Conservation (phyloP, 345 rosid genomes). For the Melaleuca quinquenervia region DNA sequence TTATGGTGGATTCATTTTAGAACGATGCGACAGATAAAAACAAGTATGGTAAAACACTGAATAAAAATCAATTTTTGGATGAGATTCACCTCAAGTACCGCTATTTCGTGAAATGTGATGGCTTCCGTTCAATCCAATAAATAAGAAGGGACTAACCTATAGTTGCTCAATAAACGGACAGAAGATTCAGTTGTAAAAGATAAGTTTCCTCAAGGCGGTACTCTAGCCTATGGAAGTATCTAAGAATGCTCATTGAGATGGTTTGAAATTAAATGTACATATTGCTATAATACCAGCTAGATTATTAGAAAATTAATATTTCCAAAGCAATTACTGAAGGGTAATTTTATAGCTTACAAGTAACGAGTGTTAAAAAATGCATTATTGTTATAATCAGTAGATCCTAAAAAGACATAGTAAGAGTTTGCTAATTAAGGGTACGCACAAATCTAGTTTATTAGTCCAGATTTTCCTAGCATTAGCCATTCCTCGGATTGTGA, state of each 20-base stretch:
- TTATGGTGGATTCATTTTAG: neutral
- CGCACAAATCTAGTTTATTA: neutral
- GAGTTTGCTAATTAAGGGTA: neutral
- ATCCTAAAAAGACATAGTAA: neutral
- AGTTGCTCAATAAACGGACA: neutral
- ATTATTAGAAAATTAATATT: neutral
- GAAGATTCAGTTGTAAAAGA: neutral
- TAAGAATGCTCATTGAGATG: neutral
- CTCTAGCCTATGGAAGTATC: neutral
- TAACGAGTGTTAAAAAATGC: neutral
- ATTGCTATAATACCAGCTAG: neutral
- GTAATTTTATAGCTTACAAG: neutral
- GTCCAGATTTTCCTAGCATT: neutral
- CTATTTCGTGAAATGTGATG: neutral
- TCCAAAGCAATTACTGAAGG: neutral
- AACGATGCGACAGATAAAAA: neutral
- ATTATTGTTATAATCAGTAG: neutral
- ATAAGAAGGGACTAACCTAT: neutral
- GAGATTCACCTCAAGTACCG: neutral
- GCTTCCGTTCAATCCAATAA: neutral
- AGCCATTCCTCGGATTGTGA: neutral
- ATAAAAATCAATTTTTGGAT: neutral
- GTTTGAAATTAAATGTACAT: neutral
- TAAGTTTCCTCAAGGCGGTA: neutral
- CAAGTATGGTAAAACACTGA: neutral